Base-by-base conservation (phyloP, 2,329 filamentous ascomycete genomes). In the Elsinoe arachidis region DNA sequence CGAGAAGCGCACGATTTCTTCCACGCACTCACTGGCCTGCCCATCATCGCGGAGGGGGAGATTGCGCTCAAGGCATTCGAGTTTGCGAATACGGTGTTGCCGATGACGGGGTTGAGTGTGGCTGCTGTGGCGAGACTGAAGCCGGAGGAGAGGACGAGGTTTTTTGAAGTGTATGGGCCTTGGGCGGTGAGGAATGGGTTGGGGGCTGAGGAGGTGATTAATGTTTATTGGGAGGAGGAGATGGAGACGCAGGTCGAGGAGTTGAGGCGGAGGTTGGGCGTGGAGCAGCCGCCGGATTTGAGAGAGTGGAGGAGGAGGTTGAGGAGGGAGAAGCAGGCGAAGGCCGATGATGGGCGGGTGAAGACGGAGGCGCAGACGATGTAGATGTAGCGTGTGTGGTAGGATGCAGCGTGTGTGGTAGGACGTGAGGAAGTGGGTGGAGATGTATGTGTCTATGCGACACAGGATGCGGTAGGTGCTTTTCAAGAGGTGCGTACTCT, bases 1-100 rank as follows among this genome's bases (percentile, higher is more conserved):
- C 85, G 93, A 61, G 93, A 99, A 73, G 95, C 88, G 63, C 93
- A 99, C 72, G 93, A 99, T 71, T 96, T 99, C 73, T 96, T 95
- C 75, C 93, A 99, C 72, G 92, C 93, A 0, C 78, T 99, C 55
- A 96, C 91, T 0, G 92, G 92, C 0, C 74, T 99, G 49, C 93
- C 93, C 0, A 83, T 95, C 41, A 86, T 96, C 61, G 81, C 90
- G n/a, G 93, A 99, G 76, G 93, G 93, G 23, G 93, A 99, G 76
- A 81, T 99, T 11, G 93, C 92, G n/a, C 80, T 99, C 64, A 99
- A 99, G 74, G 90, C 91, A 0, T 96, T 99, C 64, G 93, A 99
- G 75, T 99, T 96, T 70, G 84, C 90, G 23, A 99, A 97, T 69
- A 97, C 91, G 1, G 74, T 95, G 34, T 75, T 99, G 56, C 93